Base-by-base conservation (phyloP, 352 stramenopile genomes). In the Phytophthora fragariaefolia region DNA sequence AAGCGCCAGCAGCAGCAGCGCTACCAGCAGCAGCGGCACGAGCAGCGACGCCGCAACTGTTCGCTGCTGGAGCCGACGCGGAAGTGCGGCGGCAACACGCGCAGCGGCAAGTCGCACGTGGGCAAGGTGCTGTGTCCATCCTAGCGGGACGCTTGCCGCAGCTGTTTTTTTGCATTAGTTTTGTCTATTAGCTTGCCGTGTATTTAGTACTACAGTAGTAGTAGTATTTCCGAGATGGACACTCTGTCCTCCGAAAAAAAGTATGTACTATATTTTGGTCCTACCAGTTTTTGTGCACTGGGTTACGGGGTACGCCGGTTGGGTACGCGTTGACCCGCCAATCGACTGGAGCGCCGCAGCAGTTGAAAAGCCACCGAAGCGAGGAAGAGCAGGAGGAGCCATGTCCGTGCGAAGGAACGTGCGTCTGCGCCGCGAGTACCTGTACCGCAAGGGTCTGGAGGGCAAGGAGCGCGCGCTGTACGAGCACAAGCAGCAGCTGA, bases 381-480 rank as follows among this genome's bases (percentile, higher is more conserved):
- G n/a, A n/a, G n/a, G n/a, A n/a, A n/a, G n/a, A n/a, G n/a, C n/a
- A n/a, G n/a, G n/a, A n/a, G n/a, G n/a, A 5, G 28, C n/a, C 55
- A 96, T 96, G 89, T 96, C 89, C 47, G 87, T 97, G 46, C 88
- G 92, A 50, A 80, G 98, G 45, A 97, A 99, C 65, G 97, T 99
- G 43, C 96, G 98, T 74, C 81, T 99, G 24, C 97, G 98, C 46
- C 96, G 98, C 68, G 98, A 99, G 80, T 99, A 99, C 75, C 82
- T 99, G 61, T 99, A 99, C 79, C 90, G 97, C 74, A 99, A 99
- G 88, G 95, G 90, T 7, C 85, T 99, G 18, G 97, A 99, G 64
- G 94, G 96, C 63, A 95, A 97, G 68, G 93, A 99, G 76, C 92
- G 92, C 38, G 83, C 91, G 17, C 78, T 95, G 56, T 99, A 99